These are phyloP conservation scores for Beta corolliflora DNA, from an alignment of 179 eudicot species.

Conservation along the genomic window DNA sequence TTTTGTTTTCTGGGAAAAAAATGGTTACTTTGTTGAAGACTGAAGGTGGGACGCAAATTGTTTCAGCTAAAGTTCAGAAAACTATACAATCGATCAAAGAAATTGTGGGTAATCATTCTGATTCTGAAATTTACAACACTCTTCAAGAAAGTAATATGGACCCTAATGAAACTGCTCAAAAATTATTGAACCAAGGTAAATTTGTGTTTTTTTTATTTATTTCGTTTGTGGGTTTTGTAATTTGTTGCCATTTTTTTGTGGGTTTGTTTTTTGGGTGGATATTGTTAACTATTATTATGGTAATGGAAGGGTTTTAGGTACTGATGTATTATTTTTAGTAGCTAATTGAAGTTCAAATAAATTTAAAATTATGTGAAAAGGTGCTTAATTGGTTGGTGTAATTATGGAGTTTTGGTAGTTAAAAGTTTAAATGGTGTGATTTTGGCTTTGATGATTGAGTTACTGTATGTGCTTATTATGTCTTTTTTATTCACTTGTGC, in stretches of 20 bases:
- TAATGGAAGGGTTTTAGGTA: background rate
- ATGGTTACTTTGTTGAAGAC: slow-evolving; percentile 49
- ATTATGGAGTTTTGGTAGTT: slow-evolving; percentile 6
- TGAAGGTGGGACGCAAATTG: slow-evolving; percentile 53
- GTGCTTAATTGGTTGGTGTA: background rate
- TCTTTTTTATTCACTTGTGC: background rate
- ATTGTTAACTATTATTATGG: background rate
- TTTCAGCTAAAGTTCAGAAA: slow-evolving; percentile 49
- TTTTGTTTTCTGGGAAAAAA: slow-evolving; percentile 33
- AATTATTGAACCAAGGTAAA: slow-evolving; percentile 73
- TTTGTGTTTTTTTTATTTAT: background rate
- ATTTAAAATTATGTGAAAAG: background rate
- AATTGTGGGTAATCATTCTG: slow-evolving; percentile 66
- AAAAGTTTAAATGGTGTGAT: background rate
- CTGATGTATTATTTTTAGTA: background rate
- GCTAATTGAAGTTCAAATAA: background rate
- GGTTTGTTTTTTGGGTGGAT: background rate
- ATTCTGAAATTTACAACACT: slow-evolving; percentile 64
- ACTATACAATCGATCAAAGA: slow-evolving; percentile 67
- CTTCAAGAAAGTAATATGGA: slow-evolving; percentile 76
- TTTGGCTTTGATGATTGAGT: slow-evolving; percentile 9
- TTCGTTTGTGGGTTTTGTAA: background rate
- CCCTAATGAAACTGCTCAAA: slow-evolving; percentile 70
- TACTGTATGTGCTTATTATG: slow-evolving; percentile 13
- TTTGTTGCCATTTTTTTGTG: background rate